Evolutionary conservation across 2,329 filamentous ascomycete genomes (phyloP), one percentile per base, ranked within the genome.

Genomic region (Pseudogymnoascus sp.): DNA sequence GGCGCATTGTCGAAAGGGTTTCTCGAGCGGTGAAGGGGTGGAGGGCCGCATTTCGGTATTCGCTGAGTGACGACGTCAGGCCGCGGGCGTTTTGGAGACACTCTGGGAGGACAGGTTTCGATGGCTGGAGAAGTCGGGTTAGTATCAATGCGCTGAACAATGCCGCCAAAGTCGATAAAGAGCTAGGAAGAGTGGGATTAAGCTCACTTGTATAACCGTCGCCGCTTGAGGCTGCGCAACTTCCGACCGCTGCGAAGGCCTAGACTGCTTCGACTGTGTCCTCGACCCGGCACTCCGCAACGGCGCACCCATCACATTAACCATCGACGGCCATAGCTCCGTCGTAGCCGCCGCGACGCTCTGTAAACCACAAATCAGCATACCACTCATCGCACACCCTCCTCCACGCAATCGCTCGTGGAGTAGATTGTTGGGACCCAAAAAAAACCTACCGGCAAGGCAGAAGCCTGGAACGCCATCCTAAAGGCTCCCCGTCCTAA

Each of bases 301-400:
- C 25, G 77, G 75, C 65, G 72, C 70, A 48, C 70, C 69, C 51
- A 79, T 68, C 62, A 75, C 65, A 65, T 71, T 78, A 60, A 75
- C 76, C 69, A 80, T 73, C 25, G 74, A 76, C 48, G 78, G 77
- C 77, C 76, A 79, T 61, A 79, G 66, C 68, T 79, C 77, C 37
- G 77, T 75, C 43, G 75, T 75, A 63, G 73, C 74, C n/a, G 75
- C 73, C 57, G 74, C 72, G 61, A 82, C 72, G 65, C 77, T 79
- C 81, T 85, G 67, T 3, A 37, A 6, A 7, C 5, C 21, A 54
- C 19, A 21, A 5, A 62, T 64, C 7, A 36, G 61, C 37, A 39
- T 28, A 21, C 28, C 2, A 7, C 31, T 31, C 21, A 63, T 62
- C 16, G 10, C n/a, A 39, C 14, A 4, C 8, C 6, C 21, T 6